Base-by-base conservation (phyloP, 2,329 filamentous ascomycete species). In the Ophiostoma australiae region DNA sequence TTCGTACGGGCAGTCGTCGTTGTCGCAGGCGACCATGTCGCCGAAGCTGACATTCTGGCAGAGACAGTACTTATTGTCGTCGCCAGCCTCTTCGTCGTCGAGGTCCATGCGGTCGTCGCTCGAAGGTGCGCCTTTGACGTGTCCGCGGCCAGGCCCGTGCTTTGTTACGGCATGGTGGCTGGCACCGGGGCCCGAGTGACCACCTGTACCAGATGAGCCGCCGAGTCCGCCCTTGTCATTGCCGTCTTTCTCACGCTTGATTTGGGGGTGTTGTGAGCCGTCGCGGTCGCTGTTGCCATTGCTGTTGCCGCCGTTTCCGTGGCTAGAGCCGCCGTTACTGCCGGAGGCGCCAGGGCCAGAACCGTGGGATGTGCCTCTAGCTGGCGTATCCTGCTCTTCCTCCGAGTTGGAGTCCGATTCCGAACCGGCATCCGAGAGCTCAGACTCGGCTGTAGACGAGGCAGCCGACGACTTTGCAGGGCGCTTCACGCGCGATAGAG, bases 1-100 rank as follows among this genome's bases (percentile, higher is more conserved):
- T 81, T 95, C 91, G 77, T 87, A 91, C 67, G 89, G 88, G 80
- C 92, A 95, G 74, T 89, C 85, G 72, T 91, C 88, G 79, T 94
- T 94, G 82, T 95, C 92, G 81, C 92, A 95, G 39, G 91, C 92
- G 74, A 95, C 91, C 92, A 95, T 95, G 77, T 94, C 90, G 73
- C 92, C 92, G 77, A 91, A 93, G 79, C 90, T 93, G 74, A 94
- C 90, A 76, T 91, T 91, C 78, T 94, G 90, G 79, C 92, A 95
- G 39, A 90, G 84, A 80, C 92, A 95, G 80, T 95, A 95, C 79
- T 92, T 91, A 77, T 91, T 90, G 80, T 93, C 91, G 73, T 90
- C 89, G 70, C 88, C 89, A 61, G 90, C 90, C 71, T 92, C 90
- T 68, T 92, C 90, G 41, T 90, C 89, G 31, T 87, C 84, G 74